Evolutionary conservation across 352 stramenopile species (phyloP).

Genomic region (Globisporangium cystogenes): DNA sequence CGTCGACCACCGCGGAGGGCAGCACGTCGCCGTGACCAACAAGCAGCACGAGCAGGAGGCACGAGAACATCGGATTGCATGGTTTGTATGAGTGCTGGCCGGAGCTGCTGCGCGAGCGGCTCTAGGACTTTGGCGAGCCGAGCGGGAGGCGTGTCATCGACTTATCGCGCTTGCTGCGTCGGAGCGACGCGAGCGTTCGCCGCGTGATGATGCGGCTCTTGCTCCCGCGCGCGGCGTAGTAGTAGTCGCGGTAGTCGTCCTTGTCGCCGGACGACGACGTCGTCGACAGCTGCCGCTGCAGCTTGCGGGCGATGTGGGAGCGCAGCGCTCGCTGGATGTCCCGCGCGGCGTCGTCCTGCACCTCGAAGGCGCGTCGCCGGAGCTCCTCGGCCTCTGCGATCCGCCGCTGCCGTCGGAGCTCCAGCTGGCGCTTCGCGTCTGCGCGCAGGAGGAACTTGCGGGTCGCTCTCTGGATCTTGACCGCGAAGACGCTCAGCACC

Average conservation of each 20-base stretch:
- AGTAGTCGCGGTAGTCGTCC: constrained; percentile 21
- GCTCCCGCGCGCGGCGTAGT: constrained; percentile 9
- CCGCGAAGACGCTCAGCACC: constrained; percentile 25
- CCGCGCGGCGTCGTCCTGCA: constrained; percentile 21
- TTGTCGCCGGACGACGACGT: constrained; percentile 25
- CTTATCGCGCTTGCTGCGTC: constrained; percentile 35
- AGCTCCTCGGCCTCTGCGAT: constrained; percentile 17
- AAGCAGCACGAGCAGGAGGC: background rate
- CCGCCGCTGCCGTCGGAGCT: constrained; percentile 15
- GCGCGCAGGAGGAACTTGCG: constrained; percentile 25
- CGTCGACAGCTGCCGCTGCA: constrained; percentile 26
- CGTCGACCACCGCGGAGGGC: too few species aligned
- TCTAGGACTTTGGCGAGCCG: constrained; percentile 2
- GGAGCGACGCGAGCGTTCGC: constrained; percentile 19
- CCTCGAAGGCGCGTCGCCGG: constrained; percentile 9
- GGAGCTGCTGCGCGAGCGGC: too few species aligned
- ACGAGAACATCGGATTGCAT: background rate
- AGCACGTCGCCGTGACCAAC: background rate
- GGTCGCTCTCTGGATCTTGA: constrained; percentile 35
- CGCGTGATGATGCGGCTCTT: constrained; percentile 12
- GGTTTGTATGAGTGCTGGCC: background rate
- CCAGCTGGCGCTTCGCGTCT: constrained; percentile 26
- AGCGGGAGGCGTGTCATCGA: constrained; percentile 20
- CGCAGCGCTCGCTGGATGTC: constrained; percentile 45
- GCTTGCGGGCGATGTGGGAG: constrained; percentile 24